Evolutionary conservation across 140 eudicot species (phyloP).

Genomic region (Erigeron philadelphicus): DNA sequence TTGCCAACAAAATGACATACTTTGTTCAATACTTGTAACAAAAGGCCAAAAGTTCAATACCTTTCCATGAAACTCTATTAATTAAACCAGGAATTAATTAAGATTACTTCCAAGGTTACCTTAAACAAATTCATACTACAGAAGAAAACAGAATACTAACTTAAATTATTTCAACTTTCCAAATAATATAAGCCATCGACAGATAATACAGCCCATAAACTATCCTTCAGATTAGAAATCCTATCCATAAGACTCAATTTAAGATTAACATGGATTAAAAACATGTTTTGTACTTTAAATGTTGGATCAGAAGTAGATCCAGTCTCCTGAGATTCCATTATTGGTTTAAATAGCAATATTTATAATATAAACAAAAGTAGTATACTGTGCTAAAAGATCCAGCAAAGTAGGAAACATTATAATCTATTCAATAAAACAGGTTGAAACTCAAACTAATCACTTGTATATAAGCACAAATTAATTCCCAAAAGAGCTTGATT

Average conservation of each 20-base stretch:
- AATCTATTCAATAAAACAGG: constrained; percentile 27
- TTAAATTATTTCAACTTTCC: background rate
- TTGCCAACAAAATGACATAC: too few species aligned
- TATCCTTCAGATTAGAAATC: constrained; percentile 18
- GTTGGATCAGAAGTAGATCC: constrained; percentile 31
- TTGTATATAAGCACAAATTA: constrained; percentile 24
- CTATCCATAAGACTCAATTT: constrained; percentile 29
- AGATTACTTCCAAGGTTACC: constrained; percentile 15
- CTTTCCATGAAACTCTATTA: background rate
- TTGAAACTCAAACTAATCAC: constrained; percentile 17
- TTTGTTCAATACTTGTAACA: too few species aligned
- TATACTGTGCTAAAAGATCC: constrained; percentile 25
- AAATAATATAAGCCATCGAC: background rate
- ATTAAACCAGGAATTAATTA: background rate
- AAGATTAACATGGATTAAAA: constrained; percentile 23
- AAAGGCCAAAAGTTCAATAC: too few species aligned
- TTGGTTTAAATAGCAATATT: too few species aligned
- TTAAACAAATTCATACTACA: constrained; percentile 17
- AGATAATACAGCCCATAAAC: background rate
- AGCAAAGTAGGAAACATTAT: background rate
- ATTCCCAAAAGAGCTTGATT: constrained; percentile 16
- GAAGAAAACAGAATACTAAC: background rate
- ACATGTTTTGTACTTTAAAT: constrained; percentile 37
- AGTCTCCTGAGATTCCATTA: constrained; percentile 22
- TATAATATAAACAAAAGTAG: constrained; percentile 30